Conservation (phyloP, 1,284 basidiomycete species). For the Ustanciosporium gigantosporum region DNA sequence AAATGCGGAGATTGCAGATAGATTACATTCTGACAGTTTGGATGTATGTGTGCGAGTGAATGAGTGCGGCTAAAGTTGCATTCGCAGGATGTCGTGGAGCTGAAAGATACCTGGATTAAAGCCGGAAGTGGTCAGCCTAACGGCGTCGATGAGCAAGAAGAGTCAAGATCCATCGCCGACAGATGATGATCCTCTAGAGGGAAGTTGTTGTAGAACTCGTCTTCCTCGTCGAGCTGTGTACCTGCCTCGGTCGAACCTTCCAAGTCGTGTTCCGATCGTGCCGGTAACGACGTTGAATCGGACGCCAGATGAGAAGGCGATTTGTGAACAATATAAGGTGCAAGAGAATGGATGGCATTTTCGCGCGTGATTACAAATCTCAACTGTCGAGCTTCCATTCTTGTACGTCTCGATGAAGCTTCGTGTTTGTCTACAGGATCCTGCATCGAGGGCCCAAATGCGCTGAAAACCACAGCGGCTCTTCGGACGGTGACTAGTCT, state of each 20-base stretch:
- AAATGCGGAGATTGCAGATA: no score
- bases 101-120: no score
- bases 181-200: conserved; percentile 7
- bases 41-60: no score
- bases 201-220: conserved; percentile 2
- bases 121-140: no score
- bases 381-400: neutral
- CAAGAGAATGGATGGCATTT: conserved; percentile 8
- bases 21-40: no score
- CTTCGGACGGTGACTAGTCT: conserved; percentile 11
- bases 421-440: neutral
- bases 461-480: conserved; percentile 20
- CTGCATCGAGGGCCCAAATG: conserved; percentile 15
- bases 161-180: conserved; percentile 4
- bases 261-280: no score
- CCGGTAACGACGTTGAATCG: no score
- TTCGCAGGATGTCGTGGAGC: no score
- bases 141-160: neutral
- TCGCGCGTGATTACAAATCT: conserved; percentile 15
- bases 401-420: neutral
- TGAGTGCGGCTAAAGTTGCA: no score
- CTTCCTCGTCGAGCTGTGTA: neutral
- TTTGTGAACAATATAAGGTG: neutral
- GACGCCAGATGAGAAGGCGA: no score
- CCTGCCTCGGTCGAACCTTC: no score